phyloP scores from a whole-genome alignment of 2,329 filamentous ascomycete species.

The Venturia oleaginea region DNA sequence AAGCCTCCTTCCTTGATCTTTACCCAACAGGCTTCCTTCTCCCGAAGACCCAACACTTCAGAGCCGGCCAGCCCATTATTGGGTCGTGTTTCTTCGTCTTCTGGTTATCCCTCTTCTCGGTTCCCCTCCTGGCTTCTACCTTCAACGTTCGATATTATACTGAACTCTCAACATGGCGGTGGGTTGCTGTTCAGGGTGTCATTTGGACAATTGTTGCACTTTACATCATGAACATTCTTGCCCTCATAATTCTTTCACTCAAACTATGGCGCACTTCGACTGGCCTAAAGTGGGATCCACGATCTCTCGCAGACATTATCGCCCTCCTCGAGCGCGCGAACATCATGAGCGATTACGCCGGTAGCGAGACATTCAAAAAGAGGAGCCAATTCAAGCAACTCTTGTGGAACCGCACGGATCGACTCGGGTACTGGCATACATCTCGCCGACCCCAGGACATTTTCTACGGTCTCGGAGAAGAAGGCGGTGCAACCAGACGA shows the following conservation, averaged over 20 bases:
- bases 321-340: constrained; percentile 74
- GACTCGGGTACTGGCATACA: constrained; percentile 80
- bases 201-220: constrained; percentile 69
- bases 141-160: constrained; percentile 61
- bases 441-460: constrained; percentile 54
- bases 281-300: constrained; percentile 76
- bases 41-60: constrained; percentile 58
- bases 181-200: constrained; percentile 69
- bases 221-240: constrained; percentile 58
- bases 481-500: constrained; percentile 41
- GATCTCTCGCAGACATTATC: constrained; percentile 72
- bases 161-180: constrained; percentile 58
- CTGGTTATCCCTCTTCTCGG: constrained; percentile 70
- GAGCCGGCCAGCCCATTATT: constrained; percentile 57
- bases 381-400: constrained; percentile 47
- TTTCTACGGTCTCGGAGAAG: constrained; percentile 73
- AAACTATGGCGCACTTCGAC: constrained; percentile 59
- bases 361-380: constrained; percentile 52
- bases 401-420: constrained; percentile 51
- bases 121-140: constrained; percentile 70
- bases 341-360: constrained; percentile 61
- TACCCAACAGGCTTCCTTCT: constrained; percentile 57
- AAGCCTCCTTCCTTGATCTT: constrained; percentile 56
- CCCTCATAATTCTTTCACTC: constrained; percentile 49
- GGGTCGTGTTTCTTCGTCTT: constrained; percentile 58